phyloP scores from a whole-genome alignment of 495 filamentous ascomycete species.

The Polyplosphaeria fusca region DNA sequence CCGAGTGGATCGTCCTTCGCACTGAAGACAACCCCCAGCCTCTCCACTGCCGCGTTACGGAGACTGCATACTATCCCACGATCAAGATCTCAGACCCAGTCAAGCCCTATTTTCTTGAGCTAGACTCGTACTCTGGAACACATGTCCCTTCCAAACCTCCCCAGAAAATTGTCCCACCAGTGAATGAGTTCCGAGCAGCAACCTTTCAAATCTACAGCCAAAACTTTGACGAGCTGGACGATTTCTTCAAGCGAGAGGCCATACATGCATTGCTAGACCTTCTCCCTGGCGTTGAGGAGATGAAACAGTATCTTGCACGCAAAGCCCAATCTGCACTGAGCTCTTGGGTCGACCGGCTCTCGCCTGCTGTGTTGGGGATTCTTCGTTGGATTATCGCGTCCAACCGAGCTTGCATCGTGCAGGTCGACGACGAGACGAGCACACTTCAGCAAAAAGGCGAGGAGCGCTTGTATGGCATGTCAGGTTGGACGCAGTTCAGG shows the following conservation, averaged over 20 bases:
- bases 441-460: conserved; percentile 27
- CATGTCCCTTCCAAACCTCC: neutral
- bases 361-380: conserved; percentile 63
- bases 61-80: conserved; percentile 39
- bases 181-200: conserved; percentile 27
- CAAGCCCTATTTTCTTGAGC: neutral
- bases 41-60: conserved; percentile 46
- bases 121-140: neutral
- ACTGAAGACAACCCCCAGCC: conserved; percentile 22
- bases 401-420: conserved; percentile 81
- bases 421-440: conserved; percentile 51
- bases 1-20: conserved; percentile 59
- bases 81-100: conserved; percentile 36
- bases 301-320: conserved; percentile 58
- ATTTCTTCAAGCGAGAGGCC: conserved; percentile 48
- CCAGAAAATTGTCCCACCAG: conserved; percentile 5
- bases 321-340: conserved; percentile 47
- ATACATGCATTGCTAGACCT: conserved; percentile 63
- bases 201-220: conserved; percentile 49
- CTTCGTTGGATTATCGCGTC: conserved; percentile 90
- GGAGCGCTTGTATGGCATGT: conserved; percentile 63
- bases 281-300: conserved; percentile 63
- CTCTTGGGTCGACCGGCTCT: conserved; percentile 61
- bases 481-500: conserved; percentile 73
- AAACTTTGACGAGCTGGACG: conserved; percentile 54